Evolutionary conservation across 1,284 basidiomycete species (phyloP).

Genomic region (Fomitopsis schrenkii): DNA sequence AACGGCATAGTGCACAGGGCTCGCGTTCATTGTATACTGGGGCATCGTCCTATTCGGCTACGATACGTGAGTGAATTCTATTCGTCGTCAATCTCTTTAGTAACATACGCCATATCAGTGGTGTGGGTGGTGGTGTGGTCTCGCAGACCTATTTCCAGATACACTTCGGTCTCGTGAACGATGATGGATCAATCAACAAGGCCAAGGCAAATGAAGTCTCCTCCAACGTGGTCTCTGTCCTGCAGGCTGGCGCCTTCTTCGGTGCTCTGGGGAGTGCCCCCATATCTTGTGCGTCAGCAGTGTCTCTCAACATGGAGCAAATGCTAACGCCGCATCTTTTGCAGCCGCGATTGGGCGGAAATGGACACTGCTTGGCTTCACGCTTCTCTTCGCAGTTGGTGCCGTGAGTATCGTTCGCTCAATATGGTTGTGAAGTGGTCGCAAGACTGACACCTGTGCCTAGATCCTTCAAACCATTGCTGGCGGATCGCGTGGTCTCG

Average conservation of each 20-base stretch:
- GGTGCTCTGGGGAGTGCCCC: constrained; percentile 67
- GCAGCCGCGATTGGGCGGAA: constrained; percentile 53
- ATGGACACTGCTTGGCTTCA: constrained; percentile 54
- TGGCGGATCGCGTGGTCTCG: constrained; percentile 47
- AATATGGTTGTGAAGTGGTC: neutral
- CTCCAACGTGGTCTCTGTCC: constrained; percentile 68
- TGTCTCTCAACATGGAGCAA: neutral
- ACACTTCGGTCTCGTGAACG: constrained; percentile 53
- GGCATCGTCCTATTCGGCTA: constrained; percentile 80
- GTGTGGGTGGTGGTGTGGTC: constrained; percentile 65
- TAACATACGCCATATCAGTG: constrained; percentile 24
- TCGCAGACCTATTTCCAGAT: constrained; percentile 54
- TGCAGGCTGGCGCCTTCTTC: constrained; percentile 81
- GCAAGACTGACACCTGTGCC: neutral
- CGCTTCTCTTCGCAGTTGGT: constrained; percentile 60
- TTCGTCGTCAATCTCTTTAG: neutral
- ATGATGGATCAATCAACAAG: constrained; percentile 33
- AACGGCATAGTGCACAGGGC: constrained; percentile 35
- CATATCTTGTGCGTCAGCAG: constrained; percentile 45
- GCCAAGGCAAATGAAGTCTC: constrained; percentile 44
- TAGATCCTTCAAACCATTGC: constrained; percentile 62
- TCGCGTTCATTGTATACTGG: constrained; percentile 73
- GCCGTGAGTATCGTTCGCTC: constrained; percentile 41
- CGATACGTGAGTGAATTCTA: constrained; percentile 48
- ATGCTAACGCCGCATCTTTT: neutral